These are phyloP conservation scores for Paradendryphiella salina DNA, from an alignment of 2,329 filamentous ascomycete species.

Conservation along the genomic window DNA sequence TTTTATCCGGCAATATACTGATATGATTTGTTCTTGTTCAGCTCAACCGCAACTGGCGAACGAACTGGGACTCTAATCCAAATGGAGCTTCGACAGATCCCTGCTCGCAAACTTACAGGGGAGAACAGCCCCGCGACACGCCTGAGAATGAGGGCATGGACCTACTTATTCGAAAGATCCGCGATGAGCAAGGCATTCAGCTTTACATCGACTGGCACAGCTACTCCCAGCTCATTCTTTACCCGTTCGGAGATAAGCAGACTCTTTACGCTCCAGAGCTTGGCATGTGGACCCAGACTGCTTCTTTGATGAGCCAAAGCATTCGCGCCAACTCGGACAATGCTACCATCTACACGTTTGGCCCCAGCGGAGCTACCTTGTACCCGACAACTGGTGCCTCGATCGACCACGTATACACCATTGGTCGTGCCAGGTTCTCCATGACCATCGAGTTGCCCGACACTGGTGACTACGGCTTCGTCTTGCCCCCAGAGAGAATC, in stretches of 20 bases:
- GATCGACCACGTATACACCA: slow-evolving; percentile 50
- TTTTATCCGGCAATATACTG: neutral
- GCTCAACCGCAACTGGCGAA: slow-evolving; percentile 39
- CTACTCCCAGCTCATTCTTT: slow-evolving; percentile 63
- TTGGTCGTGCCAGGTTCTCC: slow-evolving; percentile 48
- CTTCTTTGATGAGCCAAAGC: slow-evolving; percentile 52
- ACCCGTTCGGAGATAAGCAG: slow-evolving; percentile 63
- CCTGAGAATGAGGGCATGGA: slow-evolving; percentile 48
- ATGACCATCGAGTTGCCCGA: slow-evolving; percentile 56
- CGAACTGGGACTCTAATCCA: slow-evolving; percentile 34
- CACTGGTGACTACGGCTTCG: slow-evolving; percentile 53
- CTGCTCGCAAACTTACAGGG: slow-evolving; percentile 39
- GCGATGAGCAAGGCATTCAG: slow-evolving; percentile 55
- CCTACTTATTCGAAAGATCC: slow-evolving; percentile 51
- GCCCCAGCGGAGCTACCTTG: slow-evolving; percentile 61
- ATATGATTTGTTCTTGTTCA: neutral
- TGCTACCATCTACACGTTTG: slow-evolving; percentile 47
- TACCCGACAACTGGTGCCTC: slow-evolving; percentile 57
- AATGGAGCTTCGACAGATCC: slow-evolving; percentile 36
- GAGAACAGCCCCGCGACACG: slow-evolving; percentile 31
- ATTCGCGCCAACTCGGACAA: slow-evolving; percentile 51
- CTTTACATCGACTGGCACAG: slow-evolving; percentile 67
- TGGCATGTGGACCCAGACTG: slow-evolving; percentile 55
- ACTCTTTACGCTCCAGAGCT: slow-evolving; percentile 53
- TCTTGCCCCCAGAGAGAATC: slow-evolving; percentile 55